phyloP scores from a whole-genome alignment of 2,329 filamentous ascomycete species.

The Bipolaris gigantea region DNA sequence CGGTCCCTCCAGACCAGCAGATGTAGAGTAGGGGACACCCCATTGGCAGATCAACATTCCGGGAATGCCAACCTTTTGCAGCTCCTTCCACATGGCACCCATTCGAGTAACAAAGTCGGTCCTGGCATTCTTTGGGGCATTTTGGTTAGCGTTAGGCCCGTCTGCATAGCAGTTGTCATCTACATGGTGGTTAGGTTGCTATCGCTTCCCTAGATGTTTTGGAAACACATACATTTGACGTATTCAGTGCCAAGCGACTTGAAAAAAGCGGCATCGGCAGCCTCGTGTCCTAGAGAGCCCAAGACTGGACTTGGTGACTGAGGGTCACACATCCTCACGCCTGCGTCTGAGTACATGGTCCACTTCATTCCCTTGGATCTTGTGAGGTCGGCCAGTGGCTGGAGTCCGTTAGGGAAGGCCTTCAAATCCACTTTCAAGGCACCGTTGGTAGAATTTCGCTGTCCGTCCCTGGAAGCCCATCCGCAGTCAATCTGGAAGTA shows the following conservation, averaged over 20 bases:
- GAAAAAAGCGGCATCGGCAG: slow-evolving; percentile 23
- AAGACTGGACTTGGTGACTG: slow-evolving; percentile 20
- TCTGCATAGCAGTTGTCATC: slow-evolving; percentile 27
- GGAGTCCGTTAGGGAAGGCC: slow-evolving; percentile 20
- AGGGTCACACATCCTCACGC: slow-evolving; percentile 24
- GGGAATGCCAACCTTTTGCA: slow-evolving; percentile 20
- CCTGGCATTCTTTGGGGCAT: slow-evolving; percentile 22
- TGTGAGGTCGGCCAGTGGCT: slow-evolving; percentile 22
- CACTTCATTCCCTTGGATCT: slow-evolving; percentile 29
- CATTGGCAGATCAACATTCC: slow-evolving; percentile 27
- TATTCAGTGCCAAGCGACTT: slow-evolving; percentile 26
- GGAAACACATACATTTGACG: slow-evolving; percentile 17
- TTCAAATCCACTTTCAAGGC: slow-evolving; percentile 18
- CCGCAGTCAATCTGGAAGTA: slow-evolving; percentile 26
- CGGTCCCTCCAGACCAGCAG: slow-evolving; percentile 19
- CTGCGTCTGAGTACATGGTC: slow-evolving; percentile 28
- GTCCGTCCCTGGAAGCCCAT: slow-evolving; percentile 21
- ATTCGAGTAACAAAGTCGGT: slow-evolving; percentile 21
- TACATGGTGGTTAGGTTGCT: not conserved
- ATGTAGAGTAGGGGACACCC: slow-evolving; percentile 19
- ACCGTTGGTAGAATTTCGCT: slow-evolving; percentile 20
- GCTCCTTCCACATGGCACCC: slow-evolving; percentile 23
- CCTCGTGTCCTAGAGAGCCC: slow-evolving; percentile 20
- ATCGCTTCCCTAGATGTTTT: not conserved
- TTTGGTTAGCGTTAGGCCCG: slow-evolving; percentile 16